Percentiles rank a stretch among this genome's conserved stretches.
Evolutionary conservation across 345 rosid genomes (phyloP).

Genomic region (Lepidium africanum): DNA sequence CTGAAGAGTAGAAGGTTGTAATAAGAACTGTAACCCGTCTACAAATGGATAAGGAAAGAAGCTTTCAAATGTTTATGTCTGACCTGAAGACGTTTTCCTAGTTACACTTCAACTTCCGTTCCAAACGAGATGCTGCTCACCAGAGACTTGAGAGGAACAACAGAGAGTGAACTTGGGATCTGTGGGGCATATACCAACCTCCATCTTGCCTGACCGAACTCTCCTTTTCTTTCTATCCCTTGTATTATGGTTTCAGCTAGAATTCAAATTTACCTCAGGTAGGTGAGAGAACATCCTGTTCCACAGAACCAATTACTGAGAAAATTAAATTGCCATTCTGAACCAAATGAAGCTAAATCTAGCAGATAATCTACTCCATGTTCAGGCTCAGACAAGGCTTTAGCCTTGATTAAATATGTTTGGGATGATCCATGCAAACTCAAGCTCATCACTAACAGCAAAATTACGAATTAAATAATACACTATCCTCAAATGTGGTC

Average conservation of each 20-base stretch:
- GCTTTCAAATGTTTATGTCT: background rate
- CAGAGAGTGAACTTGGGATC: conserved; percentile 94
- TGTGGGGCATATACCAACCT: conserved; percentile 98
- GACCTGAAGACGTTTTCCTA: conserved; percentile 95
- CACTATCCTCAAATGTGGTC: too few relatives aligned
- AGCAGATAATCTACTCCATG: conserved; percentile 79
- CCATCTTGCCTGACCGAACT: conserved; percentile 96
- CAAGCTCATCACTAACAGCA: too few relatives aligned
- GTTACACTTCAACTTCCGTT: conserved; percentile 94
- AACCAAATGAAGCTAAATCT: conserved; percentile 94
- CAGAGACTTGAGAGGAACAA: conserved; percentile 86
- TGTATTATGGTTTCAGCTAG: conserved; percentile 65
- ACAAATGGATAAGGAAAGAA: background rate
- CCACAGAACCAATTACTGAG: conserved; percentile 94
- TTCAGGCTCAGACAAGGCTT: conserved; percentile 97
- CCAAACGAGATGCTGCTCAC: conserved; percentile 86
- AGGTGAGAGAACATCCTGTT: conserved; percentile 92
- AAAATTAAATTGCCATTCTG: conserved; percentile 95
- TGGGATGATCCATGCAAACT: too few relatives aligned
- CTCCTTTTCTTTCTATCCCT: conserved; percentile 94
- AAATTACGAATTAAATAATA: too few relatives aligned
- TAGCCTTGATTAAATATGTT: too few relatives aligned
- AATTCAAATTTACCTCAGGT: conserved; percentile 57
- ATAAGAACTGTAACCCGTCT: background rate
- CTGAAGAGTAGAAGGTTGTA: background rate